Evolutionary conservation across 805 yeast genomes (phyloP).

Genomic region (Wickerhamiella azymoides): DNA sequence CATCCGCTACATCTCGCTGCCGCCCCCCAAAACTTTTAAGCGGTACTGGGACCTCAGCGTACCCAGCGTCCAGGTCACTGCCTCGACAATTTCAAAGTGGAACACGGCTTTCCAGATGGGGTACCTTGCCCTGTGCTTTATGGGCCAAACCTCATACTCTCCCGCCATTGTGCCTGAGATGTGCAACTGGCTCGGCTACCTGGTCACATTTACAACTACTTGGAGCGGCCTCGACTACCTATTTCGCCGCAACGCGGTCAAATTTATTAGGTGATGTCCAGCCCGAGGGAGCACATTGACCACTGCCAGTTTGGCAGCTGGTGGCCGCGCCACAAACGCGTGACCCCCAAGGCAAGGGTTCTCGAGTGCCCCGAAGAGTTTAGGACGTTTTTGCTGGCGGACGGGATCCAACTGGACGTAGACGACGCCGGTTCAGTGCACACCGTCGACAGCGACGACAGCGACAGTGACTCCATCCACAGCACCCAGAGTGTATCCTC

Average conservation of each 20-base stretch:
- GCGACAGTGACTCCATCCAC: no score
- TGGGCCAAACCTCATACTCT: slow-evolving; percentile 13
- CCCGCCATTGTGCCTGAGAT: slow-evolving; percentile 21
- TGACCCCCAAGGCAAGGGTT: slow-evolving; percentile 38
- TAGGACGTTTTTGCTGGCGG: slow-evolving; percentile 45
- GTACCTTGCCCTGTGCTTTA: slow-evolving; percentile 53
- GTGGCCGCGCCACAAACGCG: slow-evolving; percentile 38
- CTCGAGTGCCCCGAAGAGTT: slow-evolving; percentile 48
- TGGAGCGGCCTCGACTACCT: slow-evolving; percentile 48
- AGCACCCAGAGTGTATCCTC: no score
- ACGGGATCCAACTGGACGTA: slow-evolving; percentile 52
- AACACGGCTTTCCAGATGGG: slow-evolving; percentile 91
- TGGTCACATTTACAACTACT: slow-evolving; percentile 52
- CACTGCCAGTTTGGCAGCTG: slow-evolving; percentile 26
- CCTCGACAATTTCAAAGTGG: slow-evolving; percentile 71
- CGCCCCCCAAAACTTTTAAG: slow-evolving; percentile 56
- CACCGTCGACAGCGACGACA: slow-evolving; percentile 6
- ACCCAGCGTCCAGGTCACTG: slow-evolving; percentile 77
- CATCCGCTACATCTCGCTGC: slow-evolving; percentile 58
- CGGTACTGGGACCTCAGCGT: slow-evolving; percentile 68
- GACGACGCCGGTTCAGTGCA: slow-evolving; percentile 27
- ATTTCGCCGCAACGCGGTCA: slow-evolving; percentile 14
- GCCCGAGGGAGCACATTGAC: neutral
- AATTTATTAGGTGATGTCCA: slow-evolving; percentile 15
- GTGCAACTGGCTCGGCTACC: slow-evolving; percentile 21